Evolutionary conservation across 1,284 basidiomycete genomes (phyloP).

Genomic region (Irpex sp.): DNA sequence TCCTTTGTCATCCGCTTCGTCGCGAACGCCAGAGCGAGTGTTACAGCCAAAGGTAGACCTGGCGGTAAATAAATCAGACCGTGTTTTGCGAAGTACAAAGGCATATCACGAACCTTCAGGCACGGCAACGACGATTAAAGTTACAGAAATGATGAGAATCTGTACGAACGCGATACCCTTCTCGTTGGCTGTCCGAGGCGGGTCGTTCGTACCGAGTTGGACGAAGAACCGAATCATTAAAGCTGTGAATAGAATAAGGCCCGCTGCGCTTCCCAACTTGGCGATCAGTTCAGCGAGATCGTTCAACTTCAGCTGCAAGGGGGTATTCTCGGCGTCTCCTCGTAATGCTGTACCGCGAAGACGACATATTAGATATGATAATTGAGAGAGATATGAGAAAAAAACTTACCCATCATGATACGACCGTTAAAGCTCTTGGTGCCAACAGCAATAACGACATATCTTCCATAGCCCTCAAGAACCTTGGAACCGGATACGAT

Average conservation of each 20-base stretch:
- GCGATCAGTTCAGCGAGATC: constrained; percentile 91
- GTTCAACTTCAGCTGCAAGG: constrained; percentile 94
- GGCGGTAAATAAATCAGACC: constrained; percentile 11
- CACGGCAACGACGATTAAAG: constrained; percentile 94
- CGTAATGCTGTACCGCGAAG: constrained; percentile 57
- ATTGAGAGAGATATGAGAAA: too few species aligned
- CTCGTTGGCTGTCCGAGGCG: constrained; percentile 64
- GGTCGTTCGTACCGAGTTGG: constrained; percentile 62
- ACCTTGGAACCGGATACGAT: constrained; percentile 93
- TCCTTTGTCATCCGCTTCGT: constrained; percentile 96
- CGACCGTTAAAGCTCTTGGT: constrained; percentile 92
- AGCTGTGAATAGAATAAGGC: constrained; percentile 77
- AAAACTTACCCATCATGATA: constrained; percentile 85
- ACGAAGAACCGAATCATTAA: constrained; percentile 96
- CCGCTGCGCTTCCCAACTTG: constrained; percentile 82
- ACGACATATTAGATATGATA: constrained; percentile 1
- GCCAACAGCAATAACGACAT: constrained; percentile 91
- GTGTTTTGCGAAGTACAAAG: constrained; percentile 1
- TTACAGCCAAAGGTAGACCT: constrained; percentile 95
- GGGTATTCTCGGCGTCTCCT: constrained; percentile 82
- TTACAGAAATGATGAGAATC: constrained; percentile 93
- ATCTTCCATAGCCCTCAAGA: constrained; percentile 90
- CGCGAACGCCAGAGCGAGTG: constrained; percentile 93
- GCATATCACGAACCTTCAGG: constrained; percentile 71
- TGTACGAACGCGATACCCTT: constrained; percentile 93